Base-by-base conservation (phyloP, 2,329 filamentous ascomycete species). In the Colletotrichum sp. region DNA sequence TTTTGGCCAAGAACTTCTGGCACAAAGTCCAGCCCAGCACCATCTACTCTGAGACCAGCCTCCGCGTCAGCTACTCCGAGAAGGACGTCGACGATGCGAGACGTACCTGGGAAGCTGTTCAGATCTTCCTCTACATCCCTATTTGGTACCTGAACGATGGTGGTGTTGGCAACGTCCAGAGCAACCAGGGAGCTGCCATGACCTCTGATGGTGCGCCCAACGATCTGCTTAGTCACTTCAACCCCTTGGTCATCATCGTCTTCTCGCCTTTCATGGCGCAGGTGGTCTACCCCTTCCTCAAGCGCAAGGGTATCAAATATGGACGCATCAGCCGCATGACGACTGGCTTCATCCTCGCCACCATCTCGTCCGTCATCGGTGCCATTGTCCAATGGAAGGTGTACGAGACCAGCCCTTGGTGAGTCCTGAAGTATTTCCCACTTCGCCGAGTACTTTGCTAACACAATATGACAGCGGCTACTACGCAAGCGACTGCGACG, bases 41-140 rank as follows among this genome's bases (percentile, higher is more conserved):
- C 13, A 85, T 92, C 34, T 74, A 76, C 6, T 84, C 85, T 2
- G 85, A 78, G 80, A 83, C 79, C 83, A 87, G 80, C 86, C 75
- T 77, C 0, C 88, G 85, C 83, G 93, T 93, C 86, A 67, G 76
- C 18, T 94, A 93, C 78, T 91, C 92, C 59, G 92, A 94, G 78
- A 89, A 89, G 43, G 93, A 92, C 87, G 92, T 95, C 67, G 91
- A 92, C 79, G 92, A 94, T 79, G 89, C 93, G 16, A 86, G 87
- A 71, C 91, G 92, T 81, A 87, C 85, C 0, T 84, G 84, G 80
- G 79, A 83, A 30, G 86, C 86, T 7, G 84, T 83, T n/a, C 81
- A 84, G 72, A 83, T 88, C 81, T 84, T 86, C 79, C 80, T 85
- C 30, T 87, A 86, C 77, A 82, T 86, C 36, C 85, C 86, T 7